Base-by-base conservation (phyloP, 2,329 filamentous ascomycete species). In the Aspergillus fructus region DNA sequence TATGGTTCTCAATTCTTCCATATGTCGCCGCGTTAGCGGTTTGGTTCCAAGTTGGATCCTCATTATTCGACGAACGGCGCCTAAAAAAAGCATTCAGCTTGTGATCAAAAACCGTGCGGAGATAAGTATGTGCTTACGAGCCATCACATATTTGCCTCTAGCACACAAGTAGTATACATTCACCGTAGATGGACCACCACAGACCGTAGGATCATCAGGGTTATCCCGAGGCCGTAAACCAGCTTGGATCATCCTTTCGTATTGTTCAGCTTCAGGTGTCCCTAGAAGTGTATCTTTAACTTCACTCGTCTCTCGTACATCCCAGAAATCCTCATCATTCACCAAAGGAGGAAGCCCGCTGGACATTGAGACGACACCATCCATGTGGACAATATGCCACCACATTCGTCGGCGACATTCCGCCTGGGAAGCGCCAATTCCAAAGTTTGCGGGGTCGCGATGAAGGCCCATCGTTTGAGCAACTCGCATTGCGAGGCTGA, bases 321-420 rank as follows among this genome's bases (percentile, higher is more conserved):
- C 78, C 72, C 76, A 80, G 40, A 77, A 79, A 49, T 75, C 75
- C 53, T 81, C 78, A 39, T 79, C 77, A 37, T 73, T 74, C 13
- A 81, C 74, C 23, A 79, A 64, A 8, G 78, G 78, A 6, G 78
- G 78, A 12, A 81, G 66, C 2, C 79, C 79, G 49, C 77, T 79
- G 4, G 78, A 78, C 69, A 80, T 78, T 2, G 78, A 75, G n/a
- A 81, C 74, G 11, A 79, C 72, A n/a, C 77, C 69, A 59, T 79
- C 77, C 68, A 79, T 78, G 45, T 80, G 76, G 24, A 79, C 74
- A 37, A 80, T 78, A 59, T 79, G 78, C 76, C 77, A 80, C 78
- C 78, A 80, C 49, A 80, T 66, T 15, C 78, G 71, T 49, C 78
- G 72, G 24, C 78, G 70, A 42, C 75, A 71, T 60, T 80, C 78